These are phyloP conservation scores for Glycine soja DNA, from an alignment of 306 rosid species.

Conservation along the genomic window DNA sequence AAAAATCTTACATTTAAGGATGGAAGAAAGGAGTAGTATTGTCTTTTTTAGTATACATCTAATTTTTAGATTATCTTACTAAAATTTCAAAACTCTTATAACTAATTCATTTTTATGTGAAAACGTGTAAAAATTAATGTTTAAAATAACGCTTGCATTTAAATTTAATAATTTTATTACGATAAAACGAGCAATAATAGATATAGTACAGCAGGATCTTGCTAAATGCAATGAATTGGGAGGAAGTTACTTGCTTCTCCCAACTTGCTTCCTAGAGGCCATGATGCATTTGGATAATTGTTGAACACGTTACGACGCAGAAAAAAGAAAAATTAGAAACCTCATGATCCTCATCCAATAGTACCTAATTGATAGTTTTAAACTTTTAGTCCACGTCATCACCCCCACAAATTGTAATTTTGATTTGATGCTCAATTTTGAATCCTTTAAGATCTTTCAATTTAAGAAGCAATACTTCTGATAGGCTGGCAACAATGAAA, in stretches of 20 bases:
- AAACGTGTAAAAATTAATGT: not conserved
- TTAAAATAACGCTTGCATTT: not conserved
- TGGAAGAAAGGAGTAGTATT: no score
- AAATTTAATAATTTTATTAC: not conserved
- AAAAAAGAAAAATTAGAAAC: not conserved
- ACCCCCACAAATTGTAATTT: no score
- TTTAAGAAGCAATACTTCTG: not conserved
- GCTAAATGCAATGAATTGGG: constrained; percentile 14
- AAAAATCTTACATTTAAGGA: no score
- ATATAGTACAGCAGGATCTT: not conserved
- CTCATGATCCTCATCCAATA: not conserved
- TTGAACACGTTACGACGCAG: no score
- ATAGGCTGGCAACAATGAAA: not conserved
- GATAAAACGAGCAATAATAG: not conserved
- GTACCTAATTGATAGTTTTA: no score
- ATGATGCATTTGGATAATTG: not conserved
- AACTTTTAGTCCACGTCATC: not conserved
- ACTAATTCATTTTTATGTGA: no score
- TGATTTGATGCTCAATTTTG: no score
- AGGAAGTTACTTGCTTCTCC: constrained; percentile 6
- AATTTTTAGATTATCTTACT: not conserved
- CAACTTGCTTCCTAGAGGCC: not conserved
- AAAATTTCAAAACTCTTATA: no score
- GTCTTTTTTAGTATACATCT: not conserved
- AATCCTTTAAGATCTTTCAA: not conserved